Evolutionary conservation across 2,329 filamentous ascomycete genomes (phyloP), one percentile per base, ranked within the genome.

Genomic region (Diaporthe vexans): DNA sequence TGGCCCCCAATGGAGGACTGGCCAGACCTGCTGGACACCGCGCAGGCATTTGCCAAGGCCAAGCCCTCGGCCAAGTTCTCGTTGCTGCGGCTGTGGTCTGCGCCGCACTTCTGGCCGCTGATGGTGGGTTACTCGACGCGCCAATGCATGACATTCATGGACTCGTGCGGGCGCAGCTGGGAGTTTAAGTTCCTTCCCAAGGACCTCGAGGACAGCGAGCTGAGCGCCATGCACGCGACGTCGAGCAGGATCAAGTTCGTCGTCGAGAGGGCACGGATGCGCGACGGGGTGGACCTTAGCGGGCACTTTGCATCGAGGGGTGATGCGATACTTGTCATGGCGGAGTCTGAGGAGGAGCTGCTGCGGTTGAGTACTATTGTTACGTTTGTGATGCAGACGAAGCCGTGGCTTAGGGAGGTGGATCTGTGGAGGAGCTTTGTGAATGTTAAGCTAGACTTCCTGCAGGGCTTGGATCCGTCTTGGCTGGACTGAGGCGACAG

Each of bases 371-470:
- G 80, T 4, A 82, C 81, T 24, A 84, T 82, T 0, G 83, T 83
- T 0, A 83, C 83, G 26, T 88, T 84, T 80, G 82, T 82, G n/a
- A 78, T 88, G 24, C 85, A 87, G 80, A 87, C 84, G 10, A 82
- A 83, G 77, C 86, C 86, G 19, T 88, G 86, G 86, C 80, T 85
- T 72, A 76, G 84, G 74, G 87, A 89, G 82, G 80, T 88, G 54
- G 86, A 89, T 79, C 82, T 87, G 58, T 88, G 85, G 86, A 85
- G 84, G 79, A 88, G 86, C 75, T 88, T 88, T 80, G 79, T 88
- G 9, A 85, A 86, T 78, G 85, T 89, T 0, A 84, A 85, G 75
- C 54, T 84, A 40, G 78, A 76, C 29, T 87, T 88, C 76, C 76
- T 88, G 78, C 83, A 86, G 76, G 78, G 77, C 0, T 75, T 88